Evolutionary conservation across 2,329 filamentous ascomycete genomes (phyloP), one percentile per base, ranked within the genome.

Genomic region (Claviceps pazoutovae): DNA sequence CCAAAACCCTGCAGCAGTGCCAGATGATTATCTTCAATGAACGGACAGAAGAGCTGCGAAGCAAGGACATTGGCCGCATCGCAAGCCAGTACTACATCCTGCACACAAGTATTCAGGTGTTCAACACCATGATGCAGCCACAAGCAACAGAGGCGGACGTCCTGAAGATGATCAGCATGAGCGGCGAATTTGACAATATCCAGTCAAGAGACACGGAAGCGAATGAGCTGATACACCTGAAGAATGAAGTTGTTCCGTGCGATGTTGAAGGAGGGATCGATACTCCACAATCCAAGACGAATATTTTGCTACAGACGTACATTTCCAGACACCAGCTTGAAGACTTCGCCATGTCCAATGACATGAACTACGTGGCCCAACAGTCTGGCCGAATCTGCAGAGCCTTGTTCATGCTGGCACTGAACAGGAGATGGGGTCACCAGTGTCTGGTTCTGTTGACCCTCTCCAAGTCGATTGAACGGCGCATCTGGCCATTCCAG

Each of bases 11-110:
- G 44, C 90, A 96, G 62, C 79, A 90, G 62, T 95, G 88, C 59
- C 93, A 98, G 68, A 98, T 98, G 94, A 93, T 98, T 61, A 93
- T 98, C 52, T 98, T 91, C 73, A 96, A 98, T 58, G 93, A 97
- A 62, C 80, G 75, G 17, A 98, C 91, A 0, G 91, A 96, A 59
- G 91, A 96, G 61, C 78, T 98, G 8, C 83, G 88, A 54, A 86
- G 89, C 54, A 98, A 98, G 66, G 91, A 98, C 61, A 85, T 97
- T 49, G 93, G 93, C 3, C 83, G 93, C 16, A 98, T 98, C 64
- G 93, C 93, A 16, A 97, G 91, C 66, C 91, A 98, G 66, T 98
- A 85, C 64, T 98, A 98, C 62, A 91, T 98, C 48, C 75, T 94
- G 47, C 90, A 98, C 61, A 86, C 85, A 14, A 96, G 88, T 65